Percentiles rank a stretch among this genome's conserved stretches.
Conservation (phyloP, 768 basidiomycete genomes). For the Serendipita sp. region DNA sequence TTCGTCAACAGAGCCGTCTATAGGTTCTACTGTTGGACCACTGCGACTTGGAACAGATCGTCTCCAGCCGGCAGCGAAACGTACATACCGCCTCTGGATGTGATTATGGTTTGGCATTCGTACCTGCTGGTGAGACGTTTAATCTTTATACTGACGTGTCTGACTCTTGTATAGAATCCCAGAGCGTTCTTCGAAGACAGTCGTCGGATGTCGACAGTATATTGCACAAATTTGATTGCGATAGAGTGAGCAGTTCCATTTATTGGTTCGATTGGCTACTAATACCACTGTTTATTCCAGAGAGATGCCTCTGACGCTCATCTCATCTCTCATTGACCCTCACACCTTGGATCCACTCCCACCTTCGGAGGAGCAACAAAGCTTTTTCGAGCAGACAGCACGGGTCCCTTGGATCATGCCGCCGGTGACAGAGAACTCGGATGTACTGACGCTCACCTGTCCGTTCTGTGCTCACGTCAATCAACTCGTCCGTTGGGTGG, state of each 20-base stretch:
- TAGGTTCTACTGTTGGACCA: background rate
- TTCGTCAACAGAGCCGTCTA: background rate
- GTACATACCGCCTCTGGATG: background rate
- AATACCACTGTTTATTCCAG: background rate
- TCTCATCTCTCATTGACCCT: too few species aligned
- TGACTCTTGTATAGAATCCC: background rate
- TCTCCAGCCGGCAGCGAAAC: background rate
- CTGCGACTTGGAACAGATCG: background rate
- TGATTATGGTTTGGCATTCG: background rate
- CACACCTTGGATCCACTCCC: too few species aligned
- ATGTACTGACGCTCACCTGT: background rate
- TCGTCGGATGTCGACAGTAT: too few species aligned
- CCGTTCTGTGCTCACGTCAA: background rate
- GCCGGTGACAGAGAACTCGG: background rate
- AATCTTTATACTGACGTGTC: slow-evolving; percentile 10
- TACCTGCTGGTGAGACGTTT: slow-evolving; percentile 10
- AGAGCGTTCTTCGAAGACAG: background rate
- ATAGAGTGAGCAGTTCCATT: background rate
- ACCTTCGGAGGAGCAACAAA: background rate
- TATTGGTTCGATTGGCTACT: background rate
- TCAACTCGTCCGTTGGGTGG: background rate
- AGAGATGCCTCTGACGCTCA: background rate
- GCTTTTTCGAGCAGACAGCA: background rate
- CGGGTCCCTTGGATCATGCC: background rate
- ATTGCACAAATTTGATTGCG: too few species aligned